These are phyloP conservation scores for Oryza meridionalis DNA, from an alignment of 176 grass and related monocot species.

Conservation along the genomic window DNA sequence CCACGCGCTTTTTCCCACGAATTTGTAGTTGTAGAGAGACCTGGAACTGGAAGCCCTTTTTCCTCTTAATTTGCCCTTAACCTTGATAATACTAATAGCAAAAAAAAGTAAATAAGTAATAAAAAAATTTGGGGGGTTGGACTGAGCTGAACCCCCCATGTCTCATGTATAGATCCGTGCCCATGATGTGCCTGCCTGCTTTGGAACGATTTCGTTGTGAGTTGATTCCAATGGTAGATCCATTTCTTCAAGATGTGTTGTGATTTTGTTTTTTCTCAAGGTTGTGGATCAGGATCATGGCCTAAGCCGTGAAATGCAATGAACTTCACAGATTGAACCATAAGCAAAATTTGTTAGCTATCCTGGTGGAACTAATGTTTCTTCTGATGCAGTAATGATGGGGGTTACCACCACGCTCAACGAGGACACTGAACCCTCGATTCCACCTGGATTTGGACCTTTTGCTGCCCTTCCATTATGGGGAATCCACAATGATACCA, in stretches of 20 bases:
- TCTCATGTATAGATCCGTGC: too few relatives aligned
- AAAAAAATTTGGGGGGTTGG: too few relatives aligned
- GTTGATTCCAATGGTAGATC: neutral
- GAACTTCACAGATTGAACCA: neutral
- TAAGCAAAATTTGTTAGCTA: neutral
- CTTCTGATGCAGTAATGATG: slow-evolving; percentile 54
- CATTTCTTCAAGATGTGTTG: neutral
- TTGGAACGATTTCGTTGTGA: neutral
- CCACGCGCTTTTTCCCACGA: too few relatives aligned
- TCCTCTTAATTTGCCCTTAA: too few relatives aligned
- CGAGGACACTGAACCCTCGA: slow-evolving; percentile 59
- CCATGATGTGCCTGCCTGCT: too few relatives aligned
- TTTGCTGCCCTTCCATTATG: slow-evolving; percentile 47
- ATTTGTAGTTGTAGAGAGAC: too few relatives aligned
- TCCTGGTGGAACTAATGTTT: slow-evolving; percentile 26
- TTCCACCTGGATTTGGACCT: slow-evolving; percentile 83
- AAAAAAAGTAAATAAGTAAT: too few relatives aligned
- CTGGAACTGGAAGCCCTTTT: too few relatives aligned
- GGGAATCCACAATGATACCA: slow-evolving; percentile 43
- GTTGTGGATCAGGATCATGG: neutral
- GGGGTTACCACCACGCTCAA: slow-evolving; percentile 47
- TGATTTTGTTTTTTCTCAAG: neutral
- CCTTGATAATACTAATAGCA: too few relatives aligned
- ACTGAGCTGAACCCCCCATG: too few relatives aligned
- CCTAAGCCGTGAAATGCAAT: neutral